Conservation (phyloP, 2,329 filamentous ascomycete genomes). For the Colletotrichum musicola region DNA sequence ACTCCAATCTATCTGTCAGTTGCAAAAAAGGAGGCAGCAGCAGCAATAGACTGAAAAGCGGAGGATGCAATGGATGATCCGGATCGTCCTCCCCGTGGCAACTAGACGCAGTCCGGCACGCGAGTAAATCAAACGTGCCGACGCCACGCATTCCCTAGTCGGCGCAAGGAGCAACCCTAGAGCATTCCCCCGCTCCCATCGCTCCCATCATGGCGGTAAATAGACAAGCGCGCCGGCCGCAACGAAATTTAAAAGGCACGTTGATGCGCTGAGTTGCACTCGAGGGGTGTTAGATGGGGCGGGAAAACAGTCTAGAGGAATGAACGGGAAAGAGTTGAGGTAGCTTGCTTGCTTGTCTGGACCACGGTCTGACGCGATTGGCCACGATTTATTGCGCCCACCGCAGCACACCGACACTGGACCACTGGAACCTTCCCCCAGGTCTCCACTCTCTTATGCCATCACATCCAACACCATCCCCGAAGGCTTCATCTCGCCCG, state of each 20-base stretch:
- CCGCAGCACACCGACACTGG: not conserved
- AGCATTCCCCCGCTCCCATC: not conserved
- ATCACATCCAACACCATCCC: not conserved
- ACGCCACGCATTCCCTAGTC: conserved; percentile 31
- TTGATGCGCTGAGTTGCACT: too few relatives aligned
- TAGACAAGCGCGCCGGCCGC: not conserved
- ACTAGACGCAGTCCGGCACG: conserved; percentile 17
- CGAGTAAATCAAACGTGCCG: conserved; percentile 30
- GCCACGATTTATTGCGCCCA: conserved; percentile 6
- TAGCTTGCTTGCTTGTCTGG: not conserved
- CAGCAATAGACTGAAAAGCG: not conserved
- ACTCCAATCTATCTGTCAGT: not conserved
- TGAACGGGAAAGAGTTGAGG: conserved; percentile 7
- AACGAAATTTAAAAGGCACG: not conserved
- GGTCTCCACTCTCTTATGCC: not conserved
- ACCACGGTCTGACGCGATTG: conserved; percentile 29
- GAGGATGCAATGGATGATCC: conserved; percentile 23
- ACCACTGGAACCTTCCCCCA: not conserved
- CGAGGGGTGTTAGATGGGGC: too few relatives aligned
- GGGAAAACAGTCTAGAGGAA: too few relatives aligned
- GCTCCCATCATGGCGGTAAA: not conserved
- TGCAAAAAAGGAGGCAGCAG: too few relatives aligned
- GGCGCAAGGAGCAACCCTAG: not conserved
- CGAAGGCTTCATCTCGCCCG: conserved; percentile 15
- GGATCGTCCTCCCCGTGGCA: conserved; percentile 18